phyloP scores from a whole-genome alignment of 2,329 filamentous ascomycete species.

The Cytospora paraplurivora region DNA sequence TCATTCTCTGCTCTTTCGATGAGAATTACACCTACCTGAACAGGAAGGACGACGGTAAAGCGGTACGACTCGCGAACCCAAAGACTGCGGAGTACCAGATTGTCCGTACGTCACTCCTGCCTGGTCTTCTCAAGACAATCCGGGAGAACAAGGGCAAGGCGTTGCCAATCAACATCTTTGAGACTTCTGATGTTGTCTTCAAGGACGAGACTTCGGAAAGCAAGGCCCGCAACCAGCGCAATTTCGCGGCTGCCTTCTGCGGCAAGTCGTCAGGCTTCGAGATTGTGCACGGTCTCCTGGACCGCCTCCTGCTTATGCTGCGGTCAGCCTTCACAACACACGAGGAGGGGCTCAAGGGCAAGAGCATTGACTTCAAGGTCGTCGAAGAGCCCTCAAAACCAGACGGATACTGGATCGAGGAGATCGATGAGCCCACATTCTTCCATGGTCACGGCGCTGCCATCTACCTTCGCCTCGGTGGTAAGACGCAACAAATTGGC shows the following conservation, averaged over 20 bases:
- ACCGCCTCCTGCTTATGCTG: conserved; percentile 91
- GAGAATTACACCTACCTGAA: conserved; percentile 98
- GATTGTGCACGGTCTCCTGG: conserved; percentile 89
- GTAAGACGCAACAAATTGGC: conserved; percentile 77
- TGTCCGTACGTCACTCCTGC: conserved; percentile 73
- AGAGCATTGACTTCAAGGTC: conserved; percentile 56
- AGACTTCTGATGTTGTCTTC: conserved; percentile 87
- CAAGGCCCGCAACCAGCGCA: conserved; percentile 87
- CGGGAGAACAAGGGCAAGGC: conserved; percentile 88
- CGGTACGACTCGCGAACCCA: conserved; percentile 84
- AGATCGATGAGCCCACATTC: conserved; percentile 88
- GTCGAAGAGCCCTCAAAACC: conserved; percentile 57
- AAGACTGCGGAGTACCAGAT: conserved; percentile 94
- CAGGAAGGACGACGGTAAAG: conserved; percentile 81
- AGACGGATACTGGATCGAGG: conserved; percentile 91
- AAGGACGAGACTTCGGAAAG: conserved; percentile 83
- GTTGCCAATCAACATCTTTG: conserved; percentile 89
- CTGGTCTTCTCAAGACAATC: conserved; percentile 86
- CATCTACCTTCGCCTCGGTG: conserved; percentile 74
- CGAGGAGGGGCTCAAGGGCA: conserved; percentile 65
- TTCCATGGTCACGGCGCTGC: conserved; percentile 87
- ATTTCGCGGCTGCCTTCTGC: conserved; percentile 95
- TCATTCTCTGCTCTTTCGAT: conserved; percentile 96
- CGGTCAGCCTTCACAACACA: conserved; percentile 76
- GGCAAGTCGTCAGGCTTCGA: conserved; percentile 95